Percentiles rank a stretch among this genome's conserved stretches.
Conservation (phyloP, 768 basidiomycete species). For the Suillus spraguei region DNA sequence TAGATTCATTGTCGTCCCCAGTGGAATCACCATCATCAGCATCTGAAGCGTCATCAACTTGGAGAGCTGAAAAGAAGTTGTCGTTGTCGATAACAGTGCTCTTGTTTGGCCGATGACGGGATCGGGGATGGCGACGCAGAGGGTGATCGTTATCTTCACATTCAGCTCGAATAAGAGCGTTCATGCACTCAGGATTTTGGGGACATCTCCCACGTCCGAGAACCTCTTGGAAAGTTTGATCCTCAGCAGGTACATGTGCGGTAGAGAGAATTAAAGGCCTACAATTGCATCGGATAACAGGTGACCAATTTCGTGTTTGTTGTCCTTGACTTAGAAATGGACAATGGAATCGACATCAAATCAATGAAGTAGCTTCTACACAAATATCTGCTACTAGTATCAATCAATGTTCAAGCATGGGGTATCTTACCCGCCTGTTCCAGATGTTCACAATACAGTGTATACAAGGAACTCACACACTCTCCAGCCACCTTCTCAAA, state of each 20-base stretch:
- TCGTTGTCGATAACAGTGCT: neutral
- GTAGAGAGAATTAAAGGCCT: no score
- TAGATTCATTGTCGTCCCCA: no score
- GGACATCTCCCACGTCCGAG: no score
- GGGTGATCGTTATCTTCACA: neutral
- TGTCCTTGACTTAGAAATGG: no score
- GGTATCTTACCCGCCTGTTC: constrained; percentile 13
- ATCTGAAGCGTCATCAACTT: neutral
- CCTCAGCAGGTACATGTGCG: no score
- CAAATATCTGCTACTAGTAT: neutral
- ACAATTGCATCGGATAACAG: no score
- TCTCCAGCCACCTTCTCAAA: constrained; percentile 57
- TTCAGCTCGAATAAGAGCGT: neutral
- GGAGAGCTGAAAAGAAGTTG: neutral
- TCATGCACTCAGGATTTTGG: neutral
- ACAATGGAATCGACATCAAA: no score
- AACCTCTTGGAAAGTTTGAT: no score
- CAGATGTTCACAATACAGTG: constrained; percentile 49
- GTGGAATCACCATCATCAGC: no score
- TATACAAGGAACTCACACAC: constrained; percentile 60
- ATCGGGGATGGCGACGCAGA: neutral
- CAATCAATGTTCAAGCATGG: neutral
- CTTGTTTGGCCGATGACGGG: neutral
- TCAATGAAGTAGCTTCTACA: neutral
- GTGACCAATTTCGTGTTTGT: no score